A percentile compares a stretch with the other conserved stretches of the same genome.
phyloP scores from a whole-genome alignment of 2,329 filamentous ascomycete species.

The Graphilbum ipis-grandicollis region DNA sequence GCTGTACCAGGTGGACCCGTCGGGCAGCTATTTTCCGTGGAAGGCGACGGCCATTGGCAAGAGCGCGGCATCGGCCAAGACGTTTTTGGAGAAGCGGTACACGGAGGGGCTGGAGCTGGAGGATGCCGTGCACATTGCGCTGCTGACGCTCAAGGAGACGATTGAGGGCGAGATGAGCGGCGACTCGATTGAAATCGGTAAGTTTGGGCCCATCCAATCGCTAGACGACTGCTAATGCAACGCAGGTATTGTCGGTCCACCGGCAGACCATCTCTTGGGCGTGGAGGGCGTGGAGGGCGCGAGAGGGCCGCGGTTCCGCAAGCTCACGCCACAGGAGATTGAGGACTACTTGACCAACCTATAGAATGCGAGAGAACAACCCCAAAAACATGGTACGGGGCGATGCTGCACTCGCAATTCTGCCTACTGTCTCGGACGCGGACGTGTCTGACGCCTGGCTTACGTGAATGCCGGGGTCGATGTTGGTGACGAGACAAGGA shows the following conservation, averaged over 20 bases:
- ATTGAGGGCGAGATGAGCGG: slow-evolving; percentile 99
- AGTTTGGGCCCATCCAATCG: slow-evolving; percentile 17
- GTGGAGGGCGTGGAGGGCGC: slow-evolving; percentile 79
- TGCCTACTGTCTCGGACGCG: no score
- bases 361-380: slow-evolving; percentile 35
- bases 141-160: slow-evolving; percentile 94
- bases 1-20: slow-evolving; percentile 98
- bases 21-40: slow-evolving; percentile 97
- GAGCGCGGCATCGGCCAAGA: slow-evolving; percentile 95
- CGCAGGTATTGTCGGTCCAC: slow-evolving; percentile 89
- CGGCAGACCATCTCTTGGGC: slow-evolving; percentile 81
- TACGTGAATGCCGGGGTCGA: no score
- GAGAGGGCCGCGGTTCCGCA: slow-evolving; percentile 74
- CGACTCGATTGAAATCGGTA: slow-evolving; percentile 94
- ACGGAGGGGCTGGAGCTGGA: slow-evolving; percentile 93
- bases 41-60: slow-evolving; percentile 98
- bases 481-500: no score
- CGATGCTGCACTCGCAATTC: no score
- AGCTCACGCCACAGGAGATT: slow-evolving; percentile 93
- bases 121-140: slow-evolving; percentile 94
- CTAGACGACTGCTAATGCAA: no score
- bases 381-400: no score
- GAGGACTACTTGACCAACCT: slow-evolving; percentile 99
- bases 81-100: slow-evolving; percentile 97
- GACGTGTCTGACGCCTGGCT: no score